Conservation (phyloP, 108 stramenopile genomes). For the Nannochloropsis granulata region DNA sequence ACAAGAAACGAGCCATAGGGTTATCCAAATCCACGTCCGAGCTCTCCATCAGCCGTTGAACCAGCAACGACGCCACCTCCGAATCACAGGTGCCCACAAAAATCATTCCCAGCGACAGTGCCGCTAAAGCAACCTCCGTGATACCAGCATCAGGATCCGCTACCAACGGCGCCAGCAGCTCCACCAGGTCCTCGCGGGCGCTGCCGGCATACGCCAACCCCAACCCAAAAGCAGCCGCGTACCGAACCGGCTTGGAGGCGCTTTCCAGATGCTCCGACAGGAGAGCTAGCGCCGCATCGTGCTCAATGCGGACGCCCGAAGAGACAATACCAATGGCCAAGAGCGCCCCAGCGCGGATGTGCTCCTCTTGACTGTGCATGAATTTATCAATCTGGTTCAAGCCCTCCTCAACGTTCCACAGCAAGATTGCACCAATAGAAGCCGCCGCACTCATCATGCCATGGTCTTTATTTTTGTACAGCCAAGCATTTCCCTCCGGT, state of each 20-base stretch:
- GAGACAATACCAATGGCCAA: conserved; percentile 84
- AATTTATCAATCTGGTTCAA: conserved; percentile 93
- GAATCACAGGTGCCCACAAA: conserved; percentile 91
- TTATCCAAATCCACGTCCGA: conserved; percentile 89
- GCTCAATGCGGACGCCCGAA: conserved; percentile 84
- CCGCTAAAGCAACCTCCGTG: conserved; percentile 42
- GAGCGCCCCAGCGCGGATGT: conserved; percentile 94
- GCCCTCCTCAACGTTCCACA: conserved; percentile 99
- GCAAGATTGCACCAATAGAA: conserved; percentile 77
- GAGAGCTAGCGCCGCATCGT: conserved; percentile 87
- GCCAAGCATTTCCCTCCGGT: conserved; percentile 24
- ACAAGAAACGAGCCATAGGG: conserved; percentile 73
- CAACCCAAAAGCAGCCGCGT: conserved; percentile 73
- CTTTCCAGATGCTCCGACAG: conserved; percentile 69
- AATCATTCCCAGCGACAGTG: conserved; percentile 85
- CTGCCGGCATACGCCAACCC: conserved; percentile 95
- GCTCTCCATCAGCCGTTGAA: conserved; percentile 92
- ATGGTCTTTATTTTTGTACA: conserved; percentile 85
- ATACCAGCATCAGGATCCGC: conserved; percentile 52
- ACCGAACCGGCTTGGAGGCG: conserved; percentile 52
- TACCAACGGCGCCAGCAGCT: conserved; percentile 72
- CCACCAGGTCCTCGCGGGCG: conserved; percentile 80
- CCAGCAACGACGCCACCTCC: conserved; percentile 75
- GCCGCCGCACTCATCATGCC: conserved; percentile 96
- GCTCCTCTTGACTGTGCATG: conserved; percentile 79